phyloP scores from a whole-genome alignment of 345 rosid genomes.

The thale cress (Arabidopsis thaliana) region TAIR10.1 NC_003071.7:249501-250000 shows the following conservation, averaged over 20 bases:
- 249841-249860: slow-evolving; percentile 84
- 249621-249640: slow-evolving; percentile 65
- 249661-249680: too few relatives aligned
- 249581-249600: slow-evolving; percentile 94
- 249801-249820: slow-evolving; percentile 71
- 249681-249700: slow-evolving; percentile 50
- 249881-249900: slow-evolving; percentile 72
- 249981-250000: background rate
- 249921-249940: slow-evolving; percentile 32
- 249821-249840: slow-evolving; percentile 73
- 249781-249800: slow-evolving; percentile 87
- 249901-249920: slow-evolving; percentile 60
- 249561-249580: slow-evolving; percentile 61
- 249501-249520: slow-evolving; percentile 85
- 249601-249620: slow-evolving; percentile 92
- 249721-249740: slow-evolving; percentile 57
- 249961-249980: background rate
- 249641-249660: background rate
- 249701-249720: slow-evolving; percentile 72
- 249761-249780: slow-evolving; percentile 90
- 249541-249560: slow-evolving; percentile 48
- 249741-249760: slow-evolving; percentile 72
- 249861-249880: slow-evolving; percentile 82
- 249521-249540: slow-evolving; percentile 75
- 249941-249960: too few relatives aligned